Evolutionary conservation across 495 filamentous ascomycete species (phyloP).

Genomic region (Penicillium lividum): DNA sequence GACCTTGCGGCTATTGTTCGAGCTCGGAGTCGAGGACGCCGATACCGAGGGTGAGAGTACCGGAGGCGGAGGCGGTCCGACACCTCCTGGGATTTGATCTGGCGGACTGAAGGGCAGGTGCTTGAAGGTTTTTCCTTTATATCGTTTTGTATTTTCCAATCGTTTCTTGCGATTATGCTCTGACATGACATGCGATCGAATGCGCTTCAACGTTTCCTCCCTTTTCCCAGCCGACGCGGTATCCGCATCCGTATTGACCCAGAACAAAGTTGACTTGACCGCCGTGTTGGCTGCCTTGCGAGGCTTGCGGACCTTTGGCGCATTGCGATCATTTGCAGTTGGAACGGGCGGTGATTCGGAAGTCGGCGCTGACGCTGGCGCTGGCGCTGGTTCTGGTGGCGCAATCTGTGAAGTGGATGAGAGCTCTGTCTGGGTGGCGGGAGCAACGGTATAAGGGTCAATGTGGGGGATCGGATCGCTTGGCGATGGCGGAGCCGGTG

Average conservation of each 20-base stretch:
- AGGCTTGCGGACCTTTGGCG: constrained; percentile 40
- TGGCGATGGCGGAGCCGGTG: constrained; percentile 20
- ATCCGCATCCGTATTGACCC: constrained; percentile 47
- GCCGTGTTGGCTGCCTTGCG: constrained; percentile 40
- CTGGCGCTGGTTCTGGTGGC: not conserved
- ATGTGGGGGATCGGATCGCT: constrained; percentile 19
- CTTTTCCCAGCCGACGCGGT: constrained; percentile 42
- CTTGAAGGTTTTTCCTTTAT: constrained; percentile 48
- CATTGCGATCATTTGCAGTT: constrained; percentile 24
- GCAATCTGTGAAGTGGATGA: not conserved
- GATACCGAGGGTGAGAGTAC: constrained; percentile 11
- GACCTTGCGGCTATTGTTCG: constrained; percentile 18
- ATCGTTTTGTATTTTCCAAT: constrained; percentile 44
- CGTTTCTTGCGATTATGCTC: constrained; percentile 54
- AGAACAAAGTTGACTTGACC: constrained; percentile 47
- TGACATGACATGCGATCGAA: constrained; percentile 54
- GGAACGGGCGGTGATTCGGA: not conserved
- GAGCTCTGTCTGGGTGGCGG: not conserved
- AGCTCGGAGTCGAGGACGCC: constrained; percentile 18
- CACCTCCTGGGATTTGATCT: constrained; percentile 27
- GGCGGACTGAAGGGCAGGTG: constrained; percentile 43
- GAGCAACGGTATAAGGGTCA: constrained; percentile 17
- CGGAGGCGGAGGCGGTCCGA: constrained; percentile 17
- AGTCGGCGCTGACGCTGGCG: not conserved
- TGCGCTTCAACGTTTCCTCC: constrained; percentile 50